phyloP scores from a whole-genome alignment of 1,284 basidiomycete species.

The Leccinum fuscescens region DNA sequence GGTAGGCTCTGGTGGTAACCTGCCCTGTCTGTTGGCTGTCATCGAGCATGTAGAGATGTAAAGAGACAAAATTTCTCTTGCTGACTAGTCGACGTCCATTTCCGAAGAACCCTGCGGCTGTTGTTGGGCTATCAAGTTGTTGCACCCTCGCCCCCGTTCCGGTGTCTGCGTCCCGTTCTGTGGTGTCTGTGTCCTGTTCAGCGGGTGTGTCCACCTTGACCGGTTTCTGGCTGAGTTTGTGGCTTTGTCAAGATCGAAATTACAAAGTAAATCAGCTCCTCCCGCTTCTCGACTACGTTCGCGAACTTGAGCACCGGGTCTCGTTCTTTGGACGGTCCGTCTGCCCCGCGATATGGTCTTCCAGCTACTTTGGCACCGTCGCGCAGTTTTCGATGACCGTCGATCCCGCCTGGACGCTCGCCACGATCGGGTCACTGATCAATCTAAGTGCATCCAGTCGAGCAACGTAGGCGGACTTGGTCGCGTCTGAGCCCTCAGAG shows the following conservation, averaged over 20 bases:
- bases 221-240: slow-evolving; percentile 68
- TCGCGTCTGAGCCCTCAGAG: slow-evolving; percentile 91
- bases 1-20: slow-evolving; percentile 9
- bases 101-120: slow-evolving; percentile 53
- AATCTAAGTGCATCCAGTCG: slow-evolving; percentile 79
- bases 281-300: slow-evolving; percentile 85
- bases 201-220: slow-evolving; percentile 50
- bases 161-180: slow-evolving; percentile 59
- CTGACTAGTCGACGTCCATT: slow-evolving; percentile 78
- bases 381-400: slow-evolving; percentile 80
- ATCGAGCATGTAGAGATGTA: background rate
- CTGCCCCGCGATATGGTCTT: slow-evolving; percentile 85
- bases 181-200: slow-evolving; percentile 54
- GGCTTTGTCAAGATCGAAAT: slow-evolving; percentile 83
- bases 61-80: background rate
- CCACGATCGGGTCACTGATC: slow-evolving; percentile 80
- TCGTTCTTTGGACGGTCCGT: slow-evolving; percentile 83
- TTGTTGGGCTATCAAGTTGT: slow-evolving; percentile 15
- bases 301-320: slow-evolving; percentile 78
- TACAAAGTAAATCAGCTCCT: slow-evolving; percentile 85
- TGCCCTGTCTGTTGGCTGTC: background rate
- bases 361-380: slow-evolving; percentile 88
- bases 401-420: slow-evolving; percentile 71
- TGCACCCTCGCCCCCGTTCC: slow-evolving; percentile 40
- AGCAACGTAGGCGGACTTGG: slow-evolving; percentile 84